phyloP scores from a whole-genome alignment of 305 asterid genomes.

The Salvia sclarea region DNA sequence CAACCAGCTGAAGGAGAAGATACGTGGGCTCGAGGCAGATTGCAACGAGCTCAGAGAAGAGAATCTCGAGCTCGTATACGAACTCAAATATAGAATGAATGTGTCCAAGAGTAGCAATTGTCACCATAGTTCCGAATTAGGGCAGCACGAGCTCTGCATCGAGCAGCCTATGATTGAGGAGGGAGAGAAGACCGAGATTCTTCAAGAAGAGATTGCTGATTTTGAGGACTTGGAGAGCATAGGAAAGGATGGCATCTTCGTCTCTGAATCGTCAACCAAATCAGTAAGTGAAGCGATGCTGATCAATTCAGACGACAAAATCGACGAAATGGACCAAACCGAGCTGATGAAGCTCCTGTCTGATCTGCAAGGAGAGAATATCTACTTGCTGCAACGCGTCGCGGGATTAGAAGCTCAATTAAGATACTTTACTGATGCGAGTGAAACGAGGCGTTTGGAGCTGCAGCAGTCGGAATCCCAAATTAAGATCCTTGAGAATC shows the following conservation, averaged over 20 bases:
- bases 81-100: constrained; percentile 26
- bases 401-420: constrained; percentile 59
- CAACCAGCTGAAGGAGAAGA: constrained; percentile 28
- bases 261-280: constrained; percentile 1
- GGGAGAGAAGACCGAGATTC: constrained; percentile 11
- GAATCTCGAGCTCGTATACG: constrained; percentile 34
- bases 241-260: constrained; percentile 10
- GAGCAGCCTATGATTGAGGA: constrained; percentile 9
- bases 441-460: constrained; percentile 39
- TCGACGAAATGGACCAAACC: constrained; percentile 6
- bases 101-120: background rate
- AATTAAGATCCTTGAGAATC: constrained; percentile 27
- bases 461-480: constrained; percentile 38
- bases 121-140: constrained; percentile 15
- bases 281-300: constrained; percentile 1
- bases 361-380: constrained; percentile 46
- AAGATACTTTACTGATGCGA: constrained; percentile 44
- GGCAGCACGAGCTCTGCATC: constrained; percentile 1
- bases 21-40: constrained; percentile 40
- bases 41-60: constrained; percentile 40
- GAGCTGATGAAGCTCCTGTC: constrained; percentile 34
- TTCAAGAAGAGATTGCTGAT: constrained; percentile 22
- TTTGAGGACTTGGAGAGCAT: constrained; percentile 15
- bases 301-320: constrained; percentile 14
- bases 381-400: constrained; percentile 45